These are phyloP conservation scores for Hypoxylon lienhwacheense DNA, from an alignment of 495 filamentous ascomycete genomes.

Conservation along the genomic window DNA sequence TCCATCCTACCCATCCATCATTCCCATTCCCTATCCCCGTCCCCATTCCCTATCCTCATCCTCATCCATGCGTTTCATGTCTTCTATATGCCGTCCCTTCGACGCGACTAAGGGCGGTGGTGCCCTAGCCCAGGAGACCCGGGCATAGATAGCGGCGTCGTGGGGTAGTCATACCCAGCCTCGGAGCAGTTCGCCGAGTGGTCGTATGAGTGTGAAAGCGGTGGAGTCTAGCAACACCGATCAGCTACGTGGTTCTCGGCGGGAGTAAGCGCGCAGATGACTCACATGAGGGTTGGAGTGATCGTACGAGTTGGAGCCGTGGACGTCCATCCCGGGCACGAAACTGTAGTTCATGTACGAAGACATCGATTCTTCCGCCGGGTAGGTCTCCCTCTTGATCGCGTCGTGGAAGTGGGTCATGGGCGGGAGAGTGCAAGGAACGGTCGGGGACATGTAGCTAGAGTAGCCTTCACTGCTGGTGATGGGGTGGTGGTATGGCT, in stretches of 20 bases:
- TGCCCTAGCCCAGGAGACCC: slow-evolving; percentile 58
- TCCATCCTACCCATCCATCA: slow-evolving; percentile 5
- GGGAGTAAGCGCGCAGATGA: slow-evolving; percentile 47
- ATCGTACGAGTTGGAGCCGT: slow-evolving; percentile 61
- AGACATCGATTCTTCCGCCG: slow-evolving; percentile 68
- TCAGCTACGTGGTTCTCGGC: slow-evolving; percentile 52
- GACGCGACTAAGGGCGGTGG: slow-evolving; percentile 29
- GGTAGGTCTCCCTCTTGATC: slow-evolving; percentile 61
- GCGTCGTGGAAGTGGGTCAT: slow-evolving; percentile 64
- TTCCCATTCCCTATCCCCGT: not conserved
- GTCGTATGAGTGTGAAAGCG: slow-evolving; percentile 79
- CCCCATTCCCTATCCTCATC: not conserved
- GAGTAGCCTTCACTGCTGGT: slow-evolving; percentile 63
- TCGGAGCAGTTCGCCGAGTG: slow-evolving; percentile 67
- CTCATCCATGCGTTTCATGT: slow-evolving; percentile 6
- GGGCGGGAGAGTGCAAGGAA: slow-evolving; percentile 63
- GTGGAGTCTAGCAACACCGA: slow-evolving; percentile 70
- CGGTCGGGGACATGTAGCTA: slow-evolving; percentile 63
- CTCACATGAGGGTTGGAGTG: slow-evolving; percentile 70
- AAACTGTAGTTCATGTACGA: slow-evolving; percentile 78
- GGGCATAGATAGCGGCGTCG: slow-evolving; percentile 69
- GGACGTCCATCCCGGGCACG: slow-evolving; percentile 74
- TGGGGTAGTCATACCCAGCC: slow-evolving; percentile 62
- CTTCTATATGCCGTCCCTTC: not conserved
- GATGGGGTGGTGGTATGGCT: slow-evolving; percentile 64